A percentile compares a stretch with the other conserved stretches of the same genome.
Evolutionary conservation across 1,284 basidiomycete species (phyloP).

Genomic region (Fistulina hepatica): DNA sequence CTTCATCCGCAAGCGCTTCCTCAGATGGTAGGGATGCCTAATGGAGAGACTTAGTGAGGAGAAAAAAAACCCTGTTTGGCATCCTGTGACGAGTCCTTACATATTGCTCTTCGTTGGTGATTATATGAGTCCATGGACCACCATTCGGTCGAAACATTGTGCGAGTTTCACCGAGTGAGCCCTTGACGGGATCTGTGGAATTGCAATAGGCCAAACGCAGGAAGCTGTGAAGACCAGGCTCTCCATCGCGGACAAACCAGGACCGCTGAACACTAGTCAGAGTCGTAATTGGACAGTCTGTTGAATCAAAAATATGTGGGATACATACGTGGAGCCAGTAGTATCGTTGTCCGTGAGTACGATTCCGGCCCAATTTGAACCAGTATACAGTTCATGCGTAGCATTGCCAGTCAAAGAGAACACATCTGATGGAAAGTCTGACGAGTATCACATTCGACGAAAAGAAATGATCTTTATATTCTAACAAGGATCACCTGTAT

Average conservation of each 20-base stretch:
- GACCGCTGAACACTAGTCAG: slow-evolving; percentile 16
- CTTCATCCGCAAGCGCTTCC: slow-evolving; percentile 14
- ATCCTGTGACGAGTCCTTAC: slow-evolving; percentile 2
- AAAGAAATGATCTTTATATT: background rate
- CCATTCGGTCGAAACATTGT: slow-evolving; percentile 22
- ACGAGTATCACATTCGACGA: background rate
- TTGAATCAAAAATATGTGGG: background rate
- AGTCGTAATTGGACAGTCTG: background rate
- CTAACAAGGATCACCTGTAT: slow-evolving; percentile 5
- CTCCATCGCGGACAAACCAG: slow-evolving; percentile 20
- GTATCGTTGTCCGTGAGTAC: slow-evolving; percentile 13
- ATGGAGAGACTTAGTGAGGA: background rate
- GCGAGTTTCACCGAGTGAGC: slow-evolving; percentile 18
- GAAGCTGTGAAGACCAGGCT: slow-evolving; percentile 20
- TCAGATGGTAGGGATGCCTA: slow-evolving; percentile 18
- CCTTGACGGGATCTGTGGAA: slow-evolving; percentile 13
- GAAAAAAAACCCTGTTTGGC: too few relatives aligned
- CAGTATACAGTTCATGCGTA: slow-evolving; percentile 8
- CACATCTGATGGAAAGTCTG: slow-evolving; percentile 11
- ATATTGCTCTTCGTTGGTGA: slow-evolving; percentile 19
- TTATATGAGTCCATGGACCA: slow-evolving; percentile 18
- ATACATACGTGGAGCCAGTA: slow-evolving; percentile 6
- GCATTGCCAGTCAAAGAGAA: slow-evolving; percentile 11
- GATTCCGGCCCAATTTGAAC: slow-evolving; percentile 12
- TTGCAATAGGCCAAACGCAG: slow-evolving; percentile 19